Evolutionary conservation across 2,329 filamentous ascomycete species (phyloP).

Genomic region (Verticillium nubilum): DNA sequence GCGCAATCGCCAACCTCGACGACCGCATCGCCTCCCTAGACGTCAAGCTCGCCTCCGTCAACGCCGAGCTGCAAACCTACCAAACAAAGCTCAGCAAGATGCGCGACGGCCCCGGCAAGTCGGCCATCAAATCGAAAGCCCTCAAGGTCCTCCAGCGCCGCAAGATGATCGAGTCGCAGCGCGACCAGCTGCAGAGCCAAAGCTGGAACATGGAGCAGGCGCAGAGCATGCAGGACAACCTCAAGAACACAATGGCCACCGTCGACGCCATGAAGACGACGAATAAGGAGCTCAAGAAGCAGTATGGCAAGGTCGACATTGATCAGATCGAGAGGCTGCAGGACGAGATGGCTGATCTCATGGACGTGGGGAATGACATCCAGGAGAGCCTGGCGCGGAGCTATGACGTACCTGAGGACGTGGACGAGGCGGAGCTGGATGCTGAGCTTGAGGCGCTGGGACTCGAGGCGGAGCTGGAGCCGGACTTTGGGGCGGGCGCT

Average conservation of each 20-base stretch:
- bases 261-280: conserved; percentile 97
- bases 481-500: conserved; percentile 51
- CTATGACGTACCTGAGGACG: conserved; percentile 94
- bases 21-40: conserved; percentile 80
- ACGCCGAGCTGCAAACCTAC: conserved; percentile 83
- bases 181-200: conserved; percentile 88
- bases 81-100: conserved; percentile 84
- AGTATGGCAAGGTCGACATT: conserved; percentile 96
- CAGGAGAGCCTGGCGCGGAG: conserved; percentile 87
- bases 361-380: conserved; percentile 98
- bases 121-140: conserved; percentile 87
- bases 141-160: conserved; percentile 90
- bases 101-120: conserved; percentile 93
- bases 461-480: conserved; percentile 87
- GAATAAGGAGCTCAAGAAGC: conserved; percentile 84
- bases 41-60: conserved; percentile 89
- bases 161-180: conserved; percentile 90
- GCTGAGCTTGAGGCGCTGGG: conserved; percentile 93
- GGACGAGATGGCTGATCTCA: conserved; percentile 97
- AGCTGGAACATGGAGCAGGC: conserved; percentile 99
- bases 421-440: conserved; percentile 93
- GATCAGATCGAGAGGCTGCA: conserved; percentile 97
- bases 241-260: conserved; percentile 97
- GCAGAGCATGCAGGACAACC: conserved; percentile 96
- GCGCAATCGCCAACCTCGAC: conserved; percentile 82